Base-by-base conservation (phyloP, 1,284 basidiomycete genomes). In the Uromyces viciae-fabae region DNA sequence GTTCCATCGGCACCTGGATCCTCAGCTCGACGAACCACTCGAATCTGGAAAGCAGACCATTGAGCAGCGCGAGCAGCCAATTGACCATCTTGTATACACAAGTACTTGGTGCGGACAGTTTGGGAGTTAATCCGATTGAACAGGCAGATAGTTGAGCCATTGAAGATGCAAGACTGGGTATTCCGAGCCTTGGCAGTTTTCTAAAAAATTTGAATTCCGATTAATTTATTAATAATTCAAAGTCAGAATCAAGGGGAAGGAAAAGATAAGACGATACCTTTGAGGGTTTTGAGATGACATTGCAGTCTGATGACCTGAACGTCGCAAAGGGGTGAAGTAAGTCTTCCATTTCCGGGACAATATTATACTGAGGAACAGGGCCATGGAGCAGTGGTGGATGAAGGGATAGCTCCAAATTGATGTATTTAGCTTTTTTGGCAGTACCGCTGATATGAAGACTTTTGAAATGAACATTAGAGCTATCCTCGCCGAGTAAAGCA, bases 91-190 rank as follows among this genome's bases (percentile, higher is more conserved):
- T 95, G 93, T 85, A 94, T 92, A 79, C 92, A 93, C 92, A 97
- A 94, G 86, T 95, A 98, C 88, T 97, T 97, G 75, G 95, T 98
- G 83, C 95, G 91, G 82, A 96, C 94, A 33, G 94, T 96, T 88
- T 98, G 95, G 17, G 93, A 94, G 87, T 98, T 95, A 88, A 98
- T 94, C 84, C 95, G 92, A 86, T 95, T 95, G 89, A 95, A 96
- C 72, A 98, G 89, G 79, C 94, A 94, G 72, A 98, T 93, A n/a
- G 94, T 91, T 28, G 94, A 93, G 56, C 92, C 92, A 36, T 91
- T 91, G 78, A 94, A 90, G 84, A 98, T 93, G 87, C 94, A 95
- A 22, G 93, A 94, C 14, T 93, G 91, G 84, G 95, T 93, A 85
- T 94, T 95, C 85, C 94, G 91, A 82, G 95, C 95, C 88, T 96